These are phyloP conservation scores for Sergeia podlipaevii DNA, from an alignment of 208 protist species.

Conservation along the genomic window DNA sequence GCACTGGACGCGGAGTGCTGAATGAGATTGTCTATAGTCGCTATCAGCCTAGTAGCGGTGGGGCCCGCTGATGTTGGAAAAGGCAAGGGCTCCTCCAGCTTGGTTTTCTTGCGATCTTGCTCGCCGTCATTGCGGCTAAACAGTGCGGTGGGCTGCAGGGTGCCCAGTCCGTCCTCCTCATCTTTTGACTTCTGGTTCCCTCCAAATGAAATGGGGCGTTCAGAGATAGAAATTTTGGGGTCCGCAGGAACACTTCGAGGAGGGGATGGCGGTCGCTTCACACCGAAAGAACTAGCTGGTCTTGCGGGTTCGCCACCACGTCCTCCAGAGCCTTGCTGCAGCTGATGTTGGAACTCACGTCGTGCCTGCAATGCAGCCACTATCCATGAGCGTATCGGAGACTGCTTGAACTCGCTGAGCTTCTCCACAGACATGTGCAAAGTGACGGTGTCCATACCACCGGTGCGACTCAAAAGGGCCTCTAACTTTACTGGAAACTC, in stretches of 20 bases:
- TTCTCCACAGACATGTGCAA: constrained; percentile 53
- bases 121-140: background rate
- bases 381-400: constrained; percentile 77
- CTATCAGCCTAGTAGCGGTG: constrained; percentile 19
- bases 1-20: constrained; percentile 19
- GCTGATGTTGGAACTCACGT: background rate
- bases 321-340: no score
- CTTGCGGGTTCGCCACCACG: background rate
- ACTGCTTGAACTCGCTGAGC: constrained; percentile 72
- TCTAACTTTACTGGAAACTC: constrained; percentile 84
- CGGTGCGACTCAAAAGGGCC: constrained; percentile 61
- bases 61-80: constrained; percentile 6
- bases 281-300: background rate
- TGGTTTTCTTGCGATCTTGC: constrained; percentile 18
- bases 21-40: constrained; percentile 32
- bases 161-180: no score
- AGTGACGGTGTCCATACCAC: constrained; percentile 74
- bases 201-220: no score
- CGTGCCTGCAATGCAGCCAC: constrained; percentile 48
- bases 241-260: background rate
- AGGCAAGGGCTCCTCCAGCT: constrained; percentile 13
- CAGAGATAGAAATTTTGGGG: no score
- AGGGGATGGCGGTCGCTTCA: background rate
- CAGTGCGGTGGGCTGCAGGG: background rate
- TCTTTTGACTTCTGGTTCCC: no score